Evolutionary conservation across 1,284 basidiomycete species (phyloP).

Genomic region (Naganishia sp.): DNA sequence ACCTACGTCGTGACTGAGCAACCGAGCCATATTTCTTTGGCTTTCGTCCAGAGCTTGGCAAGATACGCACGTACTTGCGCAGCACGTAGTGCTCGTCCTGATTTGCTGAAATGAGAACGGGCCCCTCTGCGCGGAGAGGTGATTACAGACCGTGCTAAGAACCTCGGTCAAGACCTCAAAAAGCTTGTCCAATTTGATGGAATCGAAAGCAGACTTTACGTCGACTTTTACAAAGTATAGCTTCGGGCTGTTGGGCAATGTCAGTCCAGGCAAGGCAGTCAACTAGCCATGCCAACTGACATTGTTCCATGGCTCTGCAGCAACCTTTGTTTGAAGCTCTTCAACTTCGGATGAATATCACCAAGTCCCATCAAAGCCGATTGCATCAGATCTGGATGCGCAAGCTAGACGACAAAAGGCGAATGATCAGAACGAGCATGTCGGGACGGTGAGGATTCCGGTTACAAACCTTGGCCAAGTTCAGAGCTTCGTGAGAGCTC

Average conservation of each 20-base stretch:
- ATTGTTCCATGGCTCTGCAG: conserved; percentile 58
- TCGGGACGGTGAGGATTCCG: neutral
- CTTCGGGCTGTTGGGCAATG: conserved; percentile 62
- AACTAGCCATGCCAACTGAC: conserved; percentile 53
- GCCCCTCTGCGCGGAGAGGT: neutral
- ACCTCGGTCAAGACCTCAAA: conserved; percentile 72
- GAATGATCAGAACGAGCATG: neutral
- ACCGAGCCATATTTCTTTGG: conserved; percentile 63
- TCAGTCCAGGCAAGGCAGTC: neutral
- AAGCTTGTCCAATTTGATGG: conserved; percentile 85
- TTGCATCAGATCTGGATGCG: conserved; percentile 67
- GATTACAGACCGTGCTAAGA: conserved; percentile 66
- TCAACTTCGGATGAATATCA: conserved; percentile 74
- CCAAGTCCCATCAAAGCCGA: conserved; percentile 80
- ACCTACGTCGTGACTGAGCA: conserved; percentile 67
- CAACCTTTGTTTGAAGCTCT: conserved; percentile 66
- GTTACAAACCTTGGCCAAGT: conserved; percentile 71
- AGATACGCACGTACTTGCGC: conserved; percentile 64
- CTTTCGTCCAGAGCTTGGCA: conserved; percentile 59
- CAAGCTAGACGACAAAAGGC: conserved; percentile 57
- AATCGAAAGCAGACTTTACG: conserved; percentile 93
- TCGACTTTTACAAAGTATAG: conserved; percentile 96
- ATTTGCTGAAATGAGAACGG: neutral
- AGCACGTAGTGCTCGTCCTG: conserved; percentile 25
- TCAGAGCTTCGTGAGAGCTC: conserved; percentile 77